Conservation (phyloP, 345 rosid genomes). For the Citrus australasica region DNA sequence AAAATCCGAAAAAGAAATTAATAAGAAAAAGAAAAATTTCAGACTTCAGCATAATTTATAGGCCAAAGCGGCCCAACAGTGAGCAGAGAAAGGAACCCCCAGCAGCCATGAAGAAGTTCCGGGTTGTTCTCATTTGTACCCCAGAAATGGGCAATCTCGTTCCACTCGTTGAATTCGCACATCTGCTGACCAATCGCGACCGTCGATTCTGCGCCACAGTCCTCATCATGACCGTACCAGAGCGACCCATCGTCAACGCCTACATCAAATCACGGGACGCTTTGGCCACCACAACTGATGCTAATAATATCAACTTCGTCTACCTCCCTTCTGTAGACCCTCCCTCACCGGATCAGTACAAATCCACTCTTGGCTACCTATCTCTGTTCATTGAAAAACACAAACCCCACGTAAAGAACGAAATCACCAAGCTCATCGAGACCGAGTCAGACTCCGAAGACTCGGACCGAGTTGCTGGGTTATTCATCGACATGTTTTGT, state of each 20-base stretch:
- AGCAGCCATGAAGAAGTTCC: not conserved
- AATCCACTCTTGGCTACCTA: conserved; percentile 14
- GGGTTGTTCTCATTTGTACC: conserved; percentile 20
- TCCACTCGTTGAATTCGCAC: conserved; percentile 27
- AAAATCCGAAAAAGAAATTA: too few species aligned
- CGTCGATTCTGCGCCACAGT: conserved; percentile 21
- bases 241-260: conserved; percentile 16
- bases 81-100: not conserved
- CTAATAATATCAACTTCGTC: conserved; percentile 16
- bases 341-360: conserved; percentile 23
- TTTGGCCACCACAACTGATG: not conserved
- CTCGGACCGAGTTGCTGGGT: conserved; percentile 17
- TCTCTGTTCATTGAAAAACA: conserved; percentile 23
- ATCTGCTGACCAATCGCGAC: conserved; percentile 16
- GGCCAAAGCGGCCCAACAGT: not conserved
- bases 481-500: conserved; percentile 40
- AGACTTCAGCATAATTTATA: too few species aligned
- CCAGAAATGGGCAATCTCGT: conserved; percentile 28
- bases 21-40: too few species aligned
- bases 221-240: conserved; percentile 15
- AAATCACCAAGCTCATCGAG: conserved; percentile 15
- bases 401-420: conserved; percentile 20
- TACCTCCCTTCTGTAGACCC: conserved; percentile 25
- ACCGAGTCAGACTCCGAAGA: not conserved
- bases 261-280: conserved; percentile 16